Conservation (phyloP, 1,139 yeast genomes). For the Kurtzmaniella quercitrusa region DNA sequence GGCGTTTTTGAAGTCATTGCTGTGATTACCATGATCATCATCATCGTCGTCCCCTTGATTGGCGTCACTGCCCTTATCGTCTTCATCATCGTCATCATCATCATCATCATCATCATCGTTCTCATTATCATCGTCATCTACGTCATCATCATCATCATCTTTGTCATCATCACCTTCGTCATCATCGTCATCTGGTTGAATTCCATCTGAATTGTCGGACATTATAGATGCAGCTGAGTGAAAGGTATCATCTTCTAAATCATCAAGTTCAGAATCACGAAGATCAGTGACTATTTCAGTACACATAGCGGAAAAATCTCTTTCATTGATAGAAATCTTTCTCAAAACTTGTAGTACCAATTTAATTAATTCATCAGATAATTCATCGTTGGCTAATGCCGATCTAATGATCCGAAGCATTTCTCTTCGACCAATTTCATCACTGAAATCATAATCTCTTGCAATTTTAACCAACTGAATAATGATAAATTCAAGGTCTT, state of each 20-base stretch:
- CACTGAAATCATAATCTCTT: conserved; percentile 76
- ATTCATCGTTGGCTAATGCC: conserved; percentile 49
- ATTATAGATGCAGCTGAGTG: conserved; percentile 52
- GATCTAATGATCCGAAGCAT: conserved; percentile 71
- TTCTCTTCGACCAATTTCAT: conserved; percentile 85
- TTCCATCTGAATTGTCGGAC: conserved; percentile 18
- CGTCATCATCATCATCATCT: conserved; percentile 14
- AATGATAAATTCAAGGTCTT: conserved; percentile 69
- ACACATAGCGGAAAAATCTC: conserved; percentile 79
- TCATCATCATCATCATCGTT: conserved; percentile 28
- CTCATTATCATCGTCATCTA: conserved; percentile 18
- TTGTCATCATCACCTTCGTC: conserved; percentile 14
- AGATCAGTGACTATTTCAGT: conserved; percentile 86
- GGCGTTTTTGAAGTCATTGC: conserved; percentile 14
- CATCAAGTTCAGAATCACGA: conserved; percentile 59
- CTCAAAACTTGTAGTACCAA: conserved; percentile 62
- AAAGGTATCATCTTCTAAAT: conserved; percentile 39
- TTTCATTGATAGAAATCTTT: conserved; percentile 70
- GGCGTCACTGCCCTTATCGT: conserved; percentile 16
- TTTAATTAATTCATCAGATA: conserved; percentile 52
- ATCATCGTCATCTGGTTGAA: conserved; percentile 20
- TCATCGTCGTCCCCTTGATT: conserved; percentile 28
- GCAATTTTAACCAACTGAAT: conserved; percentile 70
- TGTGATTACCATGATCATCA: conserved; percentile 18
- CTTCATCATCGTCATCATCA: conserved; percentile 15